Conservation (phyloP, 2,329 filamentous ascomycete species). For the Ceratocystis colombiana region DNA sequence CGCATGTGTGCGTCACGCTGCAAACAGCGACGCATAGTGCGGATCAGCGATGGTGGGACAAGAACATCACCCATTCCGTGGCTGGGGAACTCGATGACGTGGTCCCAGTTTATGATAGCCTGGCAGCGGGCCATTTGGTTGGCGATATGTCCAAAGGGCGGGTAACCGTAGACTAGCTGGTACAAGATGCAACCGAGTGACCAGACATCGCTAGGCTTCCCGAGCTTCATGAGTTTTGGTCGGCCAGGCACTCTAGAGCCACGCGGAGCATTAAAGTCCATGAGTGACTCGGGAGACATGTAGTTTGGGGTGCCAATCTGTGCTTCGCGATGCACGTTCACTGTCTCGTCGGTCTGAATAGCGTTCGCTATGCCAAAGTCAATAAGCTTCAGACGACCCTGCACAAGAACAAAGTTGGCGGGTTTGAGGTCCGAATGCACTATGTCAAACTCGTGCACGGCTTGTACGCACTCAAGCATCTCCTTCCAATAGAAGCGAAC, state of each 20-base stretch:
- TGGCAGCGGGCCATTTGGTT: slow-evolving; percentile 80
- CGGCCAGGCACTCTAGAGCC: slow-evolving; percentile 37
- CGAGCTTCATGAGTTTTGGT: slow-evolving; percentile 82
- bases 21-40: slow-evolving; percentile 54
- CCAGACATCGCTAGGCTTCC: slow-evolving; percentile 94
- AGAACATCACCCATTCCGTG: slow-evolving; percentile 55
- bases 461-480: slow-evolving; percentile 90
- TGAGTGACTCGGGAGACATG: slow-evolving; percentile 91
- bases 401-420: slow-evolving; percentile 88
- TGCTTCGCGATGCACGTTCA: slow-evolving; percentile 92
- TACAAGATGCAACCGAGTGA: slow-evolving; percentile 92
- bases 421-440: slow-evolving; percentile 97
- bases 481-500: slow-evolving; percentile 99
- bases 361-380: slow-evolving; percentile 98
- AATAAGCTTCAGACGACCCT: slow-evolving; percentile 85
- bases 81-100: slow-evolving; percentile 61
- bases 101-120: slow-evolving; percentile 71
- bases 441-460: slow-evolving; percentile 82
- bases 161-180: slow-evolving; percentile 96
- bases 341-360: slow-evolving; percentile 87
- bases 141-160: slow-evolving; percentile 83
- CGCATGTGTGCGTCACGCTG: slow-evolving; percentile 52
- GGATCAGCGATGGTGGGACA: slow-evolving; percentile 49
- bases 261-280: slow-evolving; percentile 65
- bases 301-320: slow-evolving; percentile 96